Evolutionary conservation across 495 filamentous ascomycete species (phyloP), one percentile per base, ranked within the genome.

Genomic region (Daldinia childiae): DNA sequence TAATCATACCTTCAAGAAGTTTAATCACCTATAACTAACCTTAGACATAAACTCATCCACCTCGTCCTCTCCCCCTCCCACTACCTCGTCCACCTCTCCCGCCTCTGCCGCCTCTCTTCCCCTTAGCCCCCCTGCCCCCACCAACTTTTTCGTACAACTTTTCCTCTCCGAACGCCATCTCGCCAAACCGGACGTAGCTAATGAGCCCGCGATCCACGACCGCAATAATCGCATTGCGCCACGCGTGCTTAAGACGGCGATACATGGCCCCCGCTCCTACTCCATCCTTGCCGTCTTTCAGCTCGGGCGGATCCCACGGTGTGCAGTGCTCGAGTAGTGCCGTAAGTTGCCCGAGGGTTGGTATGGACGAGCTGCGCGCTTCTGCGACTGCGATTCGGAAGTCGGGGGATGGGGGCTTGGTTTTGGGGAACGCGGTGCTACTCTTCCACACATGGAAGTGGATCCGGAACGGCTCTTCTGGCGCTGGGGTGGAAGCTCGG

Each of bases 181-280:
- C 94, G 7, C 84, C 89, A 59, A 97, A 81, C 38, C 91, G 86
- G 55, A 97, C 79, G 77, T 92, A 99, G 75, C 94, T 98, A 32
- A 93, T 90, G 30, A 99, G 84, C 0, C 95, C 95, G 62, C 93
- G 86, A 75, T 98, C 95, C 8, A 97, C 92, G 5, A 98, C 87
- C 0, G 94, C 95, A 17, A 99, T 72, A 55, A 97, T 81, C 6
- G 93, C 93, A 77, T 92, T 93, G 65, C 93, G 86, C 76, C 92
- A 90, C 12, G 93, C 95, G 62, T 97, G 89, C 74, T 91, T 94
- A 65, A 98, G 78, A n/a, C 91, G 85, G 65, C 84, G 82, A 69
- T 93, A 93, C 55, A 84, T 57, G 26, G 83, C 79, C 0, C 82
- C 74, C 58, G 83, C 79, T 0, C 82, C 79, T 24, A n/a, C 30